These are phyloP conservation scores for Sesbania bispinosa DNA, from an alignment of 306 rosid species.

Conservation along the genomic window DNA sequence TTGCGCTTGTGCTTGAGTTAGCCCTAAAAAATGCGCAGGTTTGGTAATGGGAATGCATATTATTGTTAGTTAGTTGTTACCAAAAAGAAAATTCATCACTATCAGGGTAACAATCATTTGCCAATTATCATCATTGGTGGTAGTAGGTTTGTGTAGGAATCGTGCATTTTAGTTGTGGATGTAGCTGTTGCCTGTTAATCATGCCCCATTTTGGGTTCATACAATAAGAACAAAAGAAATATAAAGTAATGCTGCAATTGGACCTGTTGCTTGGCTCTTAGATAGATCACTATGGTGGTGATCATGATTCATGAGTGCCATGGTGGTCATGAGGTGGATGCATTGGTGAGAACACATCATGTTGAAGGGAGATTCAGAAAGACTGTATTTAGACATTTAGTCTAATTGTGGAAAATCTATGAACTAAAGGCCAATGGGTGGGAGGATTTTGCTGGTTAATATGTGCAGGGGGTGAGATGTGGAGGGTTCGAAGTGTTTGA, in stretches of 20 bases:
- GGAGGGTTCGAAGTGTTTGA: background rate
- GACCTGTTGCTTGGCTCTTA: background rate
- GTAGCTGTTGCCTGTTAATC: background rate
- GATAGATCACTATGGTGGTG: background rate
- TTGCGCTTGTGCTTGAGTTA: background rate
- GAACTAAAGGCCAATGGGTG: background rate
- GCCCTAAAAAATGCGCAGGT: background rate
- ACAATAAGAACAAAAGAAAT: background rate
- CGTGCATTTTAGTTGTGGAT: background rate
- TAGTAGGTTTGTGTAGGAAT: slow-evolving; percentile 3
- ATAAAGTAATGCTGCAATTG: background rate
- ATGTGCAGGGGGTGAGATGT: background rate
- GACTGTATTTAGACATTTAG: background rate
- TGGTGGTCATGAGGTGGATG: background rate
- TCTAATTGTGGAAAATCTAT: background rate
- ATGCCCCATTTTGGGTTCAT: background rate
- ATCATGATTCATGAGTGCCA: background rate
- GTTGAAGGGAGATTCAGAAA: background rate
- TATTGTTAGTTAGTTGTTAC: background rate
- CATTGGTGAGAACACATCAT: background rate
- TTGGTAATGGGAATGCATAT: background rate
- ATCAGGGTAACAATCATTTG: background rate
- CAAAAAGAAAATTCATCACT: background rate
- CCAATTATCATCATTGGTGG: background rate
- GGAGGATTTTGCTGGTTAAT: background rate